phyloP scores from a whole-genome alignment of 2,329 filamentous ascomycete species.

The Fusarium clavum region DNA sequence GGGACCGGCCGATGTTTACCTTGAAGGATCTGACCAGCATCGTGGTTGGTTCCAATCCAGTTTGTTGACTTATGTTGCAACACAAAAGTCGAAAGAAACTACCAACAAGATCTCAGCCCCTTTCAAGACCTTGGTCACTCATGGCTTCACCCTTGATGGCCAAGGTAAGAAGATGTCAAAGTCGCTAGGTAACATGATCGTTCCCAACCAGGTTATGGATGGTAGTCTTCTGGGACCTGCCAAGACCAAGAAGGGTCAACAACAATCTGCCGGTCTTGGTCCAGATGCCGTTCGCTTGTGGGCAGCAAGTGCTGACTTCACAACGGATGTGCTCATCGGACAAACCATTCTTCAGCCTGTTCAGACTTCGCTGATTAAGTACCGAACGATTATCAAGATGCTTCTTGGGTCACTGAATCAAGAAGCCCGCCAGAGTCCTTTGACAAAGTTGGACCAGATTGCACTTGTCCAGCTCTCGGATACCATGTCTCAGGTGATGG shows the following conservation, averaged over 20 bases:
- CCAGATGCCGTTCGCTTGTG: conserved; percentile 89
- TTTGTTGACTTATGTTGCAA: conserved; percentile 84
- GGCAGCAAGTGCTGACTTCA: conserved; percentile 93
- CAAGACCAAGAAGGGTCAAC: conserved; percentile 62
- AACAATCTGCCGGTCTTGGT: conserved; percentile 77
- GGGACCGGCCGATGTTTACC: conserved; percentile 81
- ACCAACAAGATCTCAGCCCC: conserved; percentile 63
- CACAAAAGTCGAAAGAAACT: conserved; percentile 57
- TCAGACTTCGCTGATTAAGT: conserved; percentile 83
- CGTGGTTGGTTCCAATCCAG: conserved; percentile 99
- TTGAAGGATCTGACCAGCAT: conserved; percentile 96
- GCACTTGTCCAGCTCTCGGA: conserved; percentile 79
- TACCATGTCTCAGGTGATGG: conserved; percentile 72
- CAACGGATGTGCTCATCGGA: conserved; percentile 85
- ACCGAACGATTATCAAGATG: conserved; percentile 90
- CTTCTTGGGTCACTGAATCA: conserved; percentile 79
- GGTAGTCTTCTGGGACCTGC: conserved; percentile 79
- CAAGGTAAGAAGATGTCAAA: conserved; percentile 99
- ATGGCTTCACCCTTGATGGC: conserved; percentile 92
- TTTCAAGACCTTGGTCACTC: conserved; percentile 90
- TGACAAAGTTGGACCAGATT: conserved; percentile 76
- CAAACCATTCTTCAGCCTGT: conserved; percentile 80
- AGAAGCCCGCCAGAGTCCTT: conserved; percentile 60
- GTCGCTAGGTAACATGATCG: conserved; percentile 88
- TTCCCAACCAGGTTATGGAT: conserved; percentile 84